Percentiles rank a stretch among this genome's conserved stretches.
These are phyloP conservation scores for Backusella westeae DNA, from an alignment of 192 early-diverging fungal species.

Conservation along the genomic window DNA sequence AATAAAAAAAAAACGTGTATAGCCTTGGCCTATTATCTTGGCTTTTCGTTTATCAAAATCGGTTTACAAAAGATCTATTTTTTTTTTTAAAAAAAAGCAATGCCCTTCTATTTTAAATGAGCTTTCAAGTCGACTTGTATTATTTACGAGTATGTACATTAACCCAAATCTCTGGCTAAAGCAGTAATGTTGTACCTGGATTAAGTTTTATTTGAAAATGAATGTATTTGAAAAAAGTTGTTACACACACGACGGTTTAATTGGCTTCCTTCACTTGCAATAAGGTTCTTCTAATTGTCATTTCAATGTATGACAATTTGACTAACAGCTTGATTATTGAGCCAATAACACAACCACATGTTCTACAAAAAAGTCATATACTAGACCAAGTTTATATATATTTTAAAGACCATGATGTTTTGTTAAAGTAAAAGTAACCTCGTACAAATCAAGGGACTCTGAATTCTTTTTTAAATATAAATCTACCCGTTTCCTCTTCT, in stretches of 20 bases:
- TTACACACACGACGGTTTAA: not conserved
- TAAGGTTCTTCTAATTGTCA: not conserved
- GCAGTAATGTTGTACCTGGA: not conserved
- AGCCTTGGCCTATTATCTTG: not conserved
- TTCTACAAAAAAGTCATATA: not conserved
- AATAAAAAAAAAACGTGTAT: too few species aligned
- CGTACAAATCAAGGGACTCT: constrained; percentile 5
- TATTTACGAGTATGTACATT: not conserved
- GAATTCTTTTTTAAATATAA: not conserved
- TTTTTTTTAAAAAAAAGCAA: not conserved
- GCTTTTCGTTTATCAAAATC: not conserved
- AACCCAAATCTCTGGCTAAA: not conserved
- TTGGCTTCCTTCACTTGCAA: not conserved
- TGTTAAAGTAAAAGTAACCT: not conserved
- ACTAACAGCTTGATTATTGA: not conserved
- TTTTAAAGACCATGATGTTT: not conserved
- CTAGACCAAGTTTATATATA: not conserved
- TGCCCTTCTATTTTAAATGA: not conserved
- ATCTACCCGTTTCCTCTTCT: not conserved
- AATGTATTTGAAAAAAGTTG: not conserved
- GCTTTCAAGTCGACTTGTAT: not conserved
- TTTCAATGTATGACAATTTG: not conserved
- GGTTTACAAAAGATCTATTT: not conserved
- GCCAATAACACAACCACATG: constrained; percentile 1
- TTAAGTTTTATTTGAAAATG: not conserved